Conservation (phyloP, 1,284 basidiomycete genomes). For the Golubevia pallescens region DNA sequence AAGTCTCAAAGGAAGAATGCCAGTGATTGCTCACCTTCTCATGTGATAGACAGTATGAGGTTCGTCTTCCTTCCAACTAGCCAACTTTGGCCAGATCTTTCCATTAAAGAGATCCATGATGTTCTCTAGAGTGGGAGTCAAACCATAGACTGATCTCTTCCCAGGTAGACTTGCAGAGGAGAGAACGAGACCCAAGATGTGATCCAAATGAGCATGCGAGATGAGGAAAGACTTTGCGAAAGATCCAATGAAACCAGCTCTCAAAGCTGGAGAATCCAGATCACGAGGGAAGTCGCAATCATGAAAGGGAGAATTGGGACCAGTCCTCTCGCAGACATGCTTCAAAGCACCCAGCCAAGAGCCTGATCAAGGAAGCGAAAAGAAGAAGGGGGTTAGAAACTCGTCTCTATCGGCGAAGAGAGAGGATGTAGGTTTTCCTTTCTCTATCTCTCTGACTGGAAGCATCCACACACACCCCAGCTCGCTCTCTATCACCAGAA, state of each 20-base stretch:
- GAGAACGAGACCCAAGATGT: slow-evolving; percentile 76
- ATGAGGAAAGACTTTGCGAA: slow-evolving; percentile 70
- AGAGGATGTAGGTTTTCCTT: too few species aligned
- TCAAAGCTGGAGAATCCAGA: slow-evolving; percentile 27
- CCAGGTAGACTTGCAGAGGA: slow-evolving; percentile 76
- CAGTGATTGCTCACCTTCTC: slow-evolving; percentile 21
- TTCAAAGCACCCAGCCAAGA: slow-evolving; percentile 55
- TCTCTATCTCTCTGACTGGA: too few species aligned
- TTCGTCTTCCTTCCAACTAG: slow-evolving; percentile 72
- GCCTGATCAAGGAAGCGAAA: slow-evolving; percentile 7
- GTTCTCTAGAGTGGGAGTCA: slow-evolving; percentile 72
- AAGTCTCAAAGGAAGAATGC: not conserved
- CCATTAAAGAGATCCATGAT: slow-evolving; percentile 78
- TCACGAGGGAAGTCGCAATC: slow-evolving; percentile 40
- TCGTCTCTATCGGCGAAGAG: too few species aligned
- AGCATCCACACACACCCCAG: too few species aligned
- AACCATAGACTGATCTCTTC: slow-evolving; percentile 73
- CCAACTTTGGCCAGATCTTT: slow-evolving; percentile 81
- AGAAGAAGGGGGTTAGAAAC: too few species aligned
- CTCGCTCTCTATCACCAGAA: too few species aligned
- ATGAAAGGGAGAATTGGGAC: slow-evolving; percentile 35
- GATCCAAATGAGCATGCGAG: slow-evolving; percentile 82
- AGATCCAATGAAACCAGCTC: slow-evolving; percentile 49
- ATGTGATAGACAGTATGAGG: slow-evolving; percentile 50
- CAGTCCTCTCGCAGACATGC: slow-evolving; percentile 43